Evolutionary conservation across 2,329 filamentous ascomycete species (phyloP), one percentile per base, ranked within the genome.

Genomic region (Colletotrichum horii): DNA sequence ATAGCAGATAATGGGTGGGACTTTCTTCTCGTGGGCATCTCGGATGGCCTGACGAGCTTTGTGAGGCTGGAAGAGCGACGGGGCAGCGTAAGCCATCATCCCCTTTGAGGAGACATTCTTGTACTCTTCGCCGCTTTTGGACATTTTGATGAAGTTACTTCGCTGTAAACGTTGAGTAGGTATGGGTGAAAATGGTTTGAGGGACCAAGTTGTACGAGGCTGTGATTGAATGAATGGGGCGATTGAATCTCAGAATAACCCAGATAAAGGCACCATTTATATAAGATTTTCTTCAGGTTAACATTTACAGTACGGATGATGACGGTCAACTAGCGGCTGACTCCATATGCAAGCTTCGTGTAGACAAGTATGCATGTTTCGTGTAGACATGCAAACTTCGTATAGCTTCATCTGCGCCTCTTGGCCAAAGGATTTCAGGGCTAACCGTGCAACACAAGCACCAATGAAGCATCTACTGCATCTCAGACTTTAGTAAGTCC

Each of bases 21-120:
- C 88, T 79, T 83, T 87, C 75, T 85, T 85, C 71, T 83, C 81
- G 78, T 88, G 83, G 6, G 87, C 86, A 79, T 88, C 87, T 9
- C 83, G 83, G 66, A 89, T 83, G 34, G 87, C 87, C 28, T 88
- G 83, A 6, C 87, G 83, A 4, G 83, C 82, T 65, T 83, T 80
- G 78, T 88, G 86, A 32, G 87, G 87, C 76, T 89, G 87, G 79
- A 87, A 83, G 58, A 89, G 83, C 16, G 85, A 87, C 1, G 86
- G 85, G 7, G 84, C 85, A 52, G 83, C 80, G 77, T 88, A 88
- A 43, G 82, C 83, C 48, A 78, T 78, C 86, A 88, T 87, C 73
- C 75, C 75, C 56, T 65, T 43, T 26, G 70, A 43, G 30, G 64
- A 24, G 4, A 75, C 70, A 19, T 68, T 55, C 55, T 75, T 75